phyloP scores from a whole-genome alignment of 2,329 filamentous ascomycete genomes.

The Pseudonectria foliicola region DNA sequence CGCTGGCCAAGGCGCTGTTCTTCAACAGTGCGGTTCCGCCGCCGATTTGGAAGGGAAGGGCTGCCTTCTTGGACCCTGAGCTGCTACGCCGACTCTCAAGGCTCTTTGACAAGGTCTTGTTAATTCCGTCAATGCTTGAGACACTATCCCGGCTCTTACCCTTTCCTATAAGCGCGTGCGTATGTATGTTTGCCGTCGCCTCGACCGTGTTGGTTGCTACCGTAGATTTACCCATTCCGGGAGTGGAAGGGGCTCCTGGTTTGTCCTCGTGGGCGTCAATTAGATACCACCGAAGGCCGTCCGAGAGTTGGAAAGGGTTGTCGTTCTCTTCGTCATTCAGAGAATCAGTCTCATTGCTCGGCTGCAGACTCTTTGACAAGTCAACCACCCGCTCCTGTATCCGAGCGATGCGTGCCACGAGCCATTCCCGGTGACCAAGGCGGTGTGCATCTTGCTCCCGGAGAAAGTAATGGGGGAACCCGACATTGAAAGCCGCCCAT shows the following conservation, averaged over 20 bases:
- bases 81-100: conserved; percentile 88
- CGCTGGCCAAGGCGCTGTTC: conserved; percentile 47
- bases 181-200: conserved; percentile 66
- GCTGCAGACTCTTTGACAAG: conserved; percentile 67
- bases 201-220: conserved; percentile 83
- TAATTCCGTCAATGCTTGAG: conserved; percentile 62
- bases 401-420: conserved; percentile 87
- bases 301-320: conserved; percentile 93
- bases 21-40: conserved; percentile 36
- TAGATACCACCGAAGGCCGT: conserved; percentile 92
- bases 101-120: conserved; percentile 75
- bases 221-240: conserved; percentile 84
- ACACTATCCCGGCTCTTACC: conserved; percentile 38
- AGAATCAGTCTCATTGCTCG: conserved; percentile 41
- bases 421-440: conserved; percentile 80
- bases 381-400: conserved; percentile 93
- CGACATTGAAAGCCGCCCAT: conserved; percentile 98
- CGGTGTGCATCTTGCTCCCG: conserved; percentile 87
- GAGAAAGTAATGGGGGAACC: conserved; percentile 93
- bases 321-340: conserved; percentile 69
- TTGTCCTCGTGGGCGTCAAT: conserved; percentile 93
- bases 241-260: conserved; percentile 82
- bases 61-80: conserved; percentile 68
- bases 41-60: conserved; percentile 46
- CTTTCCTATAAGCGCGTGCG: conserved; percentile 39